These are phyloP conservation scores for Podaxis mareebaensis DNA, from an alignment of 768 basidiomycete genomes.

Conservation along the genomic window DNA sequence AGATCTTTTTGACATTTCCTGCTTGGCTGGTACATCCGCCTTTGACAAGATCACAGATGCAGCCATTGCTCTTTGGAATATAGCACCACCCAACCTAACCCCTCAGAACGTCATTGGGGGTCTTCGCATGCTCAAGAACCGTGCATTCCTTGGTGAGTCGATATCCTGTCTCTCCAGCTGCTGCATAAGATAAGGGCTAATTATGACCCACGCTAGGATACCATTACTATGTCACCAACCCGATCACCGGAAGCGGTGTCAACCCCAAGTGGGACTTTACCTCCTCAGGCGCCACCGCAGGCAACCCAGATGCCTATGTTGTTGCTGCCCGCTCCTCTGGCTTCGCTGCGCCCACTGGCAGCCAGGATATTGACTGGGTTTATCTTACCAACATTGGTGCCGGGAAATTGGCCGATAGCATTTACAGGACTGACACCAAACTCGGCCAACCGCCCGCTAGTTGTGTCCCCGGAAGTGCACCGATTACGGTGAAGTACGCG, in stretches of 20 bases:
- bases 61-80: constrained; percentile 22
- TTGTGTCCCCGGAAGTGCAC: constrained; percentile 40
- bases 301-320: constrained; percentile 41
- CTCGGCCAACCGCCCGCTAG: constrained; percentile 51
- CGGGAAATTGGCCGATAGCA: constrained; percentile 45
- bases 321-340: constrained; percentile 39
- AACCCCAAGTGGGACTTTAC: constrained; percentile 56
- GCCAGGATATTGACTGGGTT: constrained; percentile 52
- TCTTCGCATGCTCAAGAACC: constrained; percentile 16
- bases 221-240: constrained; percentile 55
- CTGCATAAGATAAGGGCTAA: no score
- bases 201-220: constrained; percentile 28
- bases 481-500: constrained; percentile 50
- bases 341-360: constrained; percentile 32
- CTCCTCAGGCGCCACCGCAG: constrained; percentile 32
- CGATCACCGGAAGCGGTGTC: constrained; percentile 37
- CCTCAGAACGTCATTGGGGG: constrained; percentile 20
- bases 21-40: constrained; percentile 34
- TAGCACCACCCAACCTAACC: constrained; percentile 22
- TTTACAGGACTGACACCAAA: constrained; percentile 51
- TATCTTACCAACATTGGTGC: constrained; percentile 36
- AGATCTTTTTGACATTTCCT: constrained; percentile 57
- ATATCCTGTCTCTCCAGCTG: no score
- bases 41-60: constrained; percentile 30
- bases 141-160: constrained; percentile 32